Percentiles rank a stretch among this genome's conserved stretches.
Conservation (phyloP, 2,329 filamentous ascomycete genomes). For the Cladobotryum mycophilum region DNA sequence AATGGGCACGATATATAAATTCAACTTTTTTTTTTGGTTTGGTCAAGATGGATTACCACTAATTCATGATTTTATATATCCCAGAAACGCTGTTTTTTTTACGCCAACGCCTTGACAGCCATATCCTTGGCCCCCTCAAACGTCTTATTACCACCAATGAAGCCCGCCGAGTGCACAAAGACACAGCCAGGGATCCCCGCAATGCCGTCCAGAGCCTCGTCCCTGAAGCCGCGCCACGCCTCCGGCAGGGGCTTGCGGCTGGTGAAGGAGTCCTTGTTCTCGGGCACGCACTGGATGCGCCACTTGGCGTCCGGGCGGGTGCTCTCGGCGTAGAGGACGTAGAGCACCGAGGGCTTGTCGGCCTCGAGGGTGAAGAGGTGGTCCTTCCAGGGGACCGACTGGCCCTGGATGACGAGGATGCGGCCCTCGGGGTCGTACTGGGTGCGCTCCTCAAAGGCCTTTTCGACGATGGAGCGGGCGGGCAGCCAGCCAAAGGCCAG, state of each 20-base stretch:
- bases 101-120: slow-evolving; percentile 66
- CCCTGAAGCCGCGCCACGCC: slow-evolving; percentile 84
- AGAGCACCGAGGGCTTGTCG: slow-evolving; percentile 55
- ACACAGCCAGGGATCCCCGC: slow-evolving; percentile 67
- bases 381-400: slow-evolving; percentile 90
- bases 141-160: slow-evolving; percentile 92
- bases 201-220: slow-evolving; percentile 73
- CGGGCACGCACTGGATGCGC: slow-evolving; percentile 89
- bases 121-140: slow-evolving; percentile 83
- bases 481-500: slow-evolving; percentile 77
- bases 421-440: slow-evolving; percentile 68
- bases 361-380: slow-evolving; percentile 85
- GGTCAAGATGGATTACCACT: too few species aligned
- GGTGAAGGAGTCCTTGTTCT: slow-evolving; percentile 77
- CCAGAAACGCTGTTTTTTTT: not conserved
- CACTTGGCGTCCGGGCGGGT: slow-evolving; percentile 71
- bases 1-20: too few species aligned
- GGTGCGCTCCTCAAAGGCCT: slow-evolving; percentile 64
- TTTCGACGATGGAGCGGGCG: slow-evolving; percentile 69
- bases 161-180: slow-evolving; percentile 90
- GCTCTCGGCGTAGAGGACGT: slow-evolving; percentile 88
- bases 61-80: too few species aligned
- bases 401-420: slow-evolving; percentile 70
- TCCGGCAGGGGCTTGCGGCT: slow-evolving; percentile 89
- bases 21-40: too few species aligned